phyloP scores from a whole-genome alignment of 2,329 filamentous ascomycete genomes.

The Fusarium caatingaense region DNA sequence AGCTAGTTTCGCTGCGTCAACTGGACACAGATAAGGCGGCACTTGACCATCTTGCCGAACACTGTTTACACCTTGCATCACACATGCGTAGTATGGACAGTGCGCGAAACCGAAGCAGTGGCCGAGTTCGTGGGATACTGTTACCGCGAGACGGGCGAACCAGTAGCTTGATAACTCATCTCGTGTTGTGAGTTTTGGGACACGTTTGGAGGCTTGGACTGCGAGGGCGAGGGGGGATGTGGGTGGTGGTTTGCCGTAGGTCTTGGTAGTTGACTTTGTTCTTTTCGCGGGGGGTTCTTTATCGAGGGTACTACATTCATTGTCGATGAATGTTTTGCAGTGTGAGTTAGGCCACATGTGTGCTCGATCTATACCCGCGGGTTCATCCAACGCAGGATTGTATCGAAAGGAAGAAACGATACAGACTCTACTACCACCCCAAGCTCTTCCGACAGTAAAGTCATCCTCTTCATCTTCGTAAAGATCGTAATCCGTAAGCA shows the following conservation, averaged over 20 bases:
- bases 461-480: slow-evolving; percentile 73
- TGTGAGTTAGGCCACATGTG: slow-evolving; percentile 76
- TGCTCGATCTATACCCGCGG: slow-evolving; percentile 52
- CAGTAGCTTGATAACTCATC: slow-evolving; percentile 59
- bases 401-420: slow-evolving; percentile 73
- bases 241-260: neutral
- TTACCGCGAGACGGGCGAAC: slow-evolving; percentile 67
- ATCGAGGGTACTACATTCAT: slow-evolving; percentile 44
- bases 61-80: slow-evolving; percentile 70
- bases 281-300: neutral
- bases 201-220: slow-evolving; percentile 44
- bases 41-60: slow-evolving; percentile 70
- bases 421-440: slow-evolving; percentile 70
- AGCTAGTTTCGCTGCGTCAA: slow-evolving; percentile 67
- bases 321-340: slow-evolving; percentile 63
- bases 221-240: slow-evolving; percentile 51
- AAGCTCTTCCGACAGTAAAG: slow-evolving; percentile 75
- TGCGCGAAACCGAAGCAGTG: slow-evolving; percentile 76
- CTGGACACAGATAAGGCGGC: slow-evolving; percentile 71
- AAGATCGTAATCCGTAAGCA: slow-evolving; percentile 71
- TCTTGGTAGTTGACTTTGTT: neutral
- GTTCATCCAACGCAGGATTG: slow-evolving; percentile 61
- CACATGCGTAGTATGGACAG: slow-evolving; percentile 73
- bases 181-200: slow-evolving; percentile 37
- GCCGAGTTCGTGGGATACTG: slow-evolving; percentile 72